Conservation (phyloP, 2,329 filamentous ascomycete genomes). For the Mollisia scopiformis region DNA sequence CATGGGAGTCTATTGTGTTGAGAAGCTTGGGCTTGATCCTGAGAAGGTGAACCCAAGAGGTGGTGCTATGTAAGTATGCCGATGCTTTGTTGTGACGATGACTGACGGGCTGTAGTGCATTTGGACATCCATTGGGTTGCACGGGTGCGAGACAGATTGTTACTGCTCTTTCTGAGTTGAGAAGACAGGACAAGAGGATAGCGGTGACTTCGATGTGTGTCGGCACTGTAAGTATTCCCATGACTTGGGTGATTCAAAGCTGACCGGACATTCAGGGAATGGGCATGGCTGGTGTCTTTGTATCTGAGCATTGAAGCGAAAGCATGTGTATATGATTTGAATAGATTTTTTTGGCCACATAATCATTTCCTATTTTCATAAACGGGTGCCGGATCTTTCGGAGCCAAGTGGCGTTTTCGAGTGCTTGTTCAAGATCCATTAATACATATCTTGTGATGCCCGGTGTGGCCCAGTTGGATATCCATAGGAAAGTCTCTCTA, state of each 20-base stretch:
- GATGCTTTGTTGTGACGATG: not conserved
- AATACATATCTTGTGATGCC: too few species aligned
- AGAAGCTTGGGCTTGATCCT: slow-evolving; percentile 77
- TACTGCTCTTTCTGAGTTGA: slow-evolving; percentile 87
- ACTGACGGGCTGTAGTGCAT: slow-evolving; percentile 52
- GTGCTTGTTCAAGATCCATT: too few species aligned
- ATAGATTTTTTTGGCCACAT: too few species aligned
- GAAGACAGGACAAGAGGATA: slow-evolving; percentile 78
- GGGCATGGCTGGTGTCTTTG: slow-evolving; percentile 96
- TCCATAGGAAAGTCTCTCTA: too few species aligned
- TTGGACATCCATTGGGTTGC: slow-evolving; percentile 91
- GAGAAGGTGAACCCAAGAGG: slow-evolving; percentile 97
- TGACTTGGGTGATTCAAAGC: not conserved
- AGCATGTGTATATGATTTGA: too few species aligned
- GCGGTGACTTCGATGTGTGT: slow-evolving; percentile 96
- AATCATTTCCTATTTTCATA: too few species aligned
- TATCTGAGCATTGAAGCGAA: slow-evolving; percentile 77
- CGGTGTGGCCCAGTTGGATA: too few species aligned
- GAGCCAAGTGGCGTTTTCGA: too few species aligned
- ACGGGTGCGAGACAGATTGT: slow-evolving; percentile 92
- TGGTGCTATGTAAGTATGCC: slow-evolving; percentile 68
- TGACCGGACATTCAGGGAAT: slow-evolving; percentile 54
- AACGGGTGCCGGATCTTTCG: too few species aligned
- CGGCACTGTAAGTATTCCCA: slow-evolving; percentile 62
- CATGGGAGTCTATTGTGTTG: slow-evolving; percentile 89